These are phyloP conservation scores for Marasmius fiardii DNA, from an alignment of 1,284 basidiomycete species.

Conservation along the genomic window DNA sequence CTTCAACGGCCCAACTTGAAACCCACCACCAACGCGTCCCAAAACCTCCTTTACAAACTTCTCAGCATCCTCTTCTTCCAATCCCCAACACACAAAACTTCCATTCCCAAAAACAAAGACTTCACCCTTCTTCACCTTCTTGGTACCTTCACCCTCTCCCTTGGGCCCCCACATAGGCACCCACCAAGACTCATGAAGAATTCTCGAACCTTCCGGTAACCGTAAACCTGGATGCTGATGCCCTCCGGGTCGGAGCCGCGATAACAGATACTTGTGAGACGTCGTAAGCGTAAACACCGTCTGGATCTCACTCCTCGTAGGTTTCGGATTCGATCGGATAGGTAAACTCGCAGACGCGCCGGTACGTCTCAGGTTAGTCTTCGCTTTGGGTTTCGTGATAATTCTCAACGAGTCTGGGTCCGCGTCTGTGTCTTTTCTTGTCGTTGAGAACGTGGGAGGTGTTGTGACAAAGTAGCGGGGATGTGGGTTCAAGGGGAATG, in stretches of 20 bases:
- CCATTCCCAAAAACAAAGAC: constrained; percentile 85
- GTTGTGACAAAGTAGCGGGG: neutral
- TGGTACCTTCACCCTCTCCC: no score
- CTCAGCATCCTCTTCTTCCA: constrained; percentile 75
- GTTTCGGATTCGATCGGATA: constrained; percentile 76
- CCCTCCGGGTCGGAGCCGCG: constrained; percentile 48
- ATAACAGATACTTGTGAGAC: constrained; percentile 69
- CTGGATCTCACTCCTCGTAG: constrained; percentile 71
- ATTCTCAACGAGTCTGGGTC: constrained; percentile 38
- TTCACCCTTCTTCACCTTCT: constrained; percentile 79
- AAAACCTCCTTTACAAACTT: constrained; percentile 68
- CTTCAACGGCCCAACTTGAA: constrained; percentile 60
- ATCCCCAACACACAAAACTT: constrained; percentile 85
- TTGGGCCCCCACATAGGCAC: constrained; percentile 63
- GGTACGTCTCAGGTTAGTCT: constrained; percentile 71
- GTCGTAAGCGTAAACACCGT: constrained; percentile 75
- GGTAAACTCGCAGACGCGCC: constrained; percentile 75
- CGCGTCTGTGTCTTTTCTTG: neutral
- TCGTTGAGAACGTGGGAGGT: neutral
- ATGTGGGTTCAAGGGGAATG: no score
- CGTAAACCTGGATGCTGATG: constrained; percentile 46
- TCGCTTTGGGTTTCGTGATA: constrained; percentile 75
- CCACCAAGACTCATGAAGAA: constrained; percentile 76
- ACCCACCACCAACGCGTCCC: constrained; percentile 42
- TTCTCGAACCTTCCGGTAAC: constrained; percentile 48